Evolutionary conservation across 1,284 basidiomycete species (phyloP), one percentile per base, ranked within the genome.

Genomic region (Malassezia restricta): DNA sequence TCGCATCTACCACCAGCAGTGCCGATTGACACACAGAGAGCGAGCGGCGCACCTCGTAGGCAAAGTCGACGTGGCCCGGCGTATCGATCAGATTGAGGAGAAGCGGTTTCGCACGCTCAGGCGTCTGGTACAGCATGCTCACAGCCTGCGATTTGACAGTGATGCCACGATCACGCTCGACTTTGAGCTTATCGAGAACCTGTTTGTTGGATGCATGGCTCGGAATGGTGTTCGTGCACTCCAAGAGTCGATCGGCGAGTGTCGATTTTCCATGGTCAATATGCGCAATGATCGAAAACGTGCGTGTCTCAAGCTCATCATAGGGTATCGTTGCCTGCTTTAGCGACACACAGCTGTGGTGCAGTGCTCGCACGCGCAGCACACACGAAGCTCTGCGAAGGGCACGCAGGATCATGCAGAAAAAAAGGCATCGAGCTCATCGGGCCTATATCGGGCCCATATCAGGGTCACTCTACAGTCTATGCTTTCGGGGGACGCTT

Each of bases 61-160:
- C 55, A 42, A 75, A 81, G 56, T 73, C 70, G 17, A 73, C 70
- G 40, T 73, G 70, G 1, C 70, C 68, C 0, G 92, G 92, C 0
- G 94, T 98, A 73, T 99, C 92, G 65, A 99, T 92, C 32, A 98
- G 78, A 74, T 98, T 98, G 61, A 99, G 80, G 44, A 99, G 78
- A n/a, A 61, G 63, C 58, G 29, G 61, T n/a, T 20, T 32, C 27
- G 33, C 24, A 17, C 17, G 44, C 24, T 12, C 14, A 50, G 24
- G 61, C 47, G 41, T 58, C 31, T 27, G 51, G 54, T 72, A 68
- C 27, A 68, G 52, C 70, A 72, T 72, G 29, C 65, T 65, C 32
- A 72, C 70, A 4, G 70, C 65, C 49, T 72, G 50, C 28, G 71
- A 68, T 77, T 68, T 68, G 83, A 87, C 87, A 39, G 87, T 91